Evolutionary conservation across 2,329 filamentous ascomycete genomes (phyloP), one percentile per base, ranked within the genome.

Genomic region (Huntiella omanensis): DNA sequence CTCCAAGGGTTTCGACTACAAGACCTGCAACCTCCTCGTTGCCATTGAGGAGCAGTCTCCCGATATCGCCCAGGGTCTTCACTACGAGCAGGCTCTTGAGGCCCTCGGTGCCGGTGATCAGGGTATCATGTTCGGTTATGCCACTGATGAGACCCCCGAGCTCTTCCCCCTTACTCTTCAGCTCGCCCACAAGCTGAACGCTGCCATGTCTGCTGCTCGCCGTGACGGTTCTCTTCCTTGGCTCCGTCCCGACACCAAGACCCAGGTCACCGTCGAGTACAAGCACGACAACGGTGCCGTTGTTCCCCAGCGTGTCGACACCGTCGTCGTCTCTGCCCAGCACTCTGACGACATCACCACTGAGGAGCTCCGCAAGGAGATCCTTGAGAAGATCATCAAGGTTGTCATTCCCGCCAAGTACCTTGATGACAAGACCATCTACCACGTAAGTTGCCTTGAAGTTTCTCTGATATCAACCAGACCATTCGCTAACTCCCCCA

Each of bases 81-180:
- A 96, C 75, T 93, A 93, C 66, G 91, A 98, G 55, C 76, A 95
- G 73, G 86, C 85, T 56, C 81, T 98, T 43, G 91, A 98, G 78
- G 80, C 93, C 70, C 80, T 98, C 54, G 91, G 91, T 67, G 91
- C 91, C 53, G 91, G 91, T 81, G 91, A 98, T 69, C 91, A 98
- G 75, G 91, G 91, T 74, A 95, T 98, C 75, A 98, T 98, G 91
- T 98, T 98, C 68, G 91, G 91, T 59, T 98, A 98, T 75, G 91
- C 91, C 65, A 94, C 91, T 59, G 91, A 98, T 61, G 91, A 98
- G 77, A 96, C 91, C 58, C 87, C 88, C 52, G 91, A 98, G 72
- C 77, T 93, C 57, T 83, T 96, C 63, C 91, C 91, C 55, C 73
- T 98, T 60, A 96, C 88, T 59, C 75, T 96, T 57, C 76, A 88